Conservation (phyloP, 73 alveolate genomes). For the Tetrahymena elliotti region DNA sequence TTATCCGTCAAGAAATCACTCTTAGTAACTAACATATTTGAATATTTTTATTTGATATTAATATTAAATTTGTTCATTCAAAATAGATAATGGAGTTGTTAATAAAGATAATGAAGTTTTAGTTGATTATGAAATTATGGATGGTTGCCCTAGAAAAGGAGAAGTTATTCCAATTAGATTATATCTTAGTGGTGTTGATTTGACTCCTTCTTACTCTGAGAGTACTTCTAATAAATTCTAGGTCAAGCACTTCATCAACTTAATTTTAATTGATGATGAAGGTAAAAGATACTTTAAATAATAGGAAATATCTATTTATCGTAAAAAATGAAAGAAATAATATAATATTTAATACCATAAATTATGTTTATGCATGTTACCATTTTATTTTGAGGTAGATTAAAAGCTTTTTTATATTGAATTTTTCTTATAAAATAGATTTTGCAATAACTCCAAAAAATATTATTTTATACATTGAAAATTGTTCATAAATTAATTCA, state of each 20-base stretch:
- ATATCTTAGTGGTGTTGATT: slow-evolving; percentile 90
- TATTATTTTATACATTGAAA: too few relatives aligned
- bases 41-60: neutral
- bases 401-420: too few relatives aligned
- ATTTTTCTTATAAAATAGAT: too few relatives aligned
- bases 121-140: slow-evolving; percentile 97
- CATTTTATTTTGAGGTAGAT: neutral
- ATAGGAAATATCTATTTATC: slow-evolving; percentile 20
- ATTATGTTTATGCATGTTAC: neutral
- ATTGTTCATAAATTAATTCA: too few relatives aligned
- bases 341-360: neutral
- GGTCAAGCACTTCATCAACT: slow-evolving; percentile 86
- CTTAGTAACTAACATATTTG: neutral
- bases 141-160: slow-evolving; percentile 93
- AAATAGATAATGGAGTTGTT: neutral
- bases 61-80: neutral
- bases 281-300: slow-evolving; percentile 72
- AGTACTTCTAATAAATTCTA: slow-evolving; percentile 76
- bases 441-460: too few relatives aligned
- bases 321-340: slow-evolving; percentile 14
- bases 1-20: slow-evolving; percentile 83
- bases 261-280: slow-evolving; percentile 95
- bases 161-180: slow-evolving; percentile 96
- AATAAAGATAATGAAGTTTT: slow-evolving; percentile 78
- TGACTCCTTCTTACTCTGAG: slow-evolving; percentile 96